These are phyloP conservation scores for Suillus clintonianus DNA, from an alignment of 768 basidiomycete species.

Conservation along the genomic window DNA sequence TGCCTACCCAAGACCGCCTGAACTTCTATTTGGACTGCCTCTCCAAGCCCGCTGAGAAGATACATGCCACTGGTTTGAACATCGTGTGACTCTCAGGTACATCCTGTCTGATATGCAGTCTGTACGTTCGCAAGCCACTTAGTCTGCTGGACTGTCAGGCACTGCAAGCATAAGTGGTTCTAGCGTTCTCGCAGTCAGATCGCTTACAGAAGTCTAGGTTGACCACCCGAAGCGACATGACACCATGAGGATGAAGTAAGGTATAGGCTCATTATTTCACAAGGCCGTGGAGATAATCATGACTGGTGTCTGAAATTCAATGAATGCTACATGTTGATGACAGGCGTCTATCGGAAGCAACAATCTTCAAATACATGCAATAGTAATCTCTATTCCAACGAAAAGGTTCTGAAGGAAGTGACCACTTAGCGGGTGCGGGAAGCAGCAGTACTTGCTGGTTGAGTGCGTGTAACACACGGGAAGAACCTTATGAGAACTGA, in stretches of 20 bases:
- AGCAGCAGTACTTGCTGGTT: not conserved
- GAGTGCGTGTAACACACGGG: not conserved
- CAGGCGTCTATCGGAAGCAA: not conserved
- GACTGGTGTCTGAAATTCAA: not conserved
- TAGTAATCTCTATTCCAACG: not conserved
- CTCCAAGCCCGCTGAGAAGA: too few species aligned
- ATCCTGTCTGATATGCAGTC: slow-evolving; percentile 97
- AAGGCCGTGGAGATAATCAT: not conserved
- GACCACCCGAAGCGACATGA: too few species aligned
- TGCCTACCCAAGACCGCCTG: too few species aligned
- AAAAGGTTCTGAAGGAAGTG: not conserved
- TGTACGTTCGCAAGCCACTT: slow-evolving; percentile 93
- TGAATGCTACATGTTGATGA: not conserved
- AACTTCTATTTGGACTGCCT: too few species aligned
- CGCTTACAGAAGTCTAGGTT: slow-evolving; percentile 76
- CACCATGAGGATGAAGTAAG: too few species aligned
- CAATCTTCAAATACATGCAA: not conserved
- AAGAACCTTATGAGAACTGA: not conserved
- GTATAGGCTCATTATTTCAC: too few species aligned
- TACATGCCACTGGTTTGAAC: too few species aligned
- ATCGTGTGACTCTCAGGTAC: slow-evolving; percentile 65
- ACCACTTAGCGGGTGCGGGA: not conserved
- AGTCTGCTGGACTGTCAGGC: slow-evolving; percentile 71
- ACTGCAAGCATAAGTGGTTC: slow-evolving; percentile 59
- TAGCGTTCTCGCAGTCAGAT: slow-evolving; percentile 88